phyloP scores from a whole-genome alignment of 1,139 yeast species.

The Geotrichum fermentans region DNA sequence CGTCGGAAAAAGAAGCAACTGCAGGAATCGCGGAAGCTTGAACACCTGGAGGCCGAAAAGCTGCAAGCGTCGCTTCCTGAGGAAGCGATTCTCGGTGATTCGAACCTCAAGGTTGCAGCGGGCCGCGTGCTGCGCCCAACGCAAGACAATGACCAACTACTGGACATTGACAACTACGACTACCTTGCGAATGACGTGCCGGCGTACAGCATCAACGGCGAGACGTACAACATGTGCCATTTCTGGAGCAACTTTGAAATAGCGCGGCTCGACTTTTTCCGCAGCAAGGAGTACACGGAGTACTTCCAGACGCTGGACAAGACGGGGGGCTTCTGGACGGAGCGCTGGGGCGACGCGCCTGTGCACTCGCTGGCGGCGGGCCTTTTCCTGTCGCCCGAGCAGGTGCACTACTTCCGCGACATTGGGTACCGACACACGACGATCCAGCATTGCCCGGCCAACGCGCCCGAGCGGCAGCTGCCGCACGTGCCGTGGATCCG shows the following conservation, averaged over 20 bases:
- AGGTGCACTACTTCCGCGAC: slow-evolving; percentile 84
- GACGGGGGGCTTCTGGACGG: slow-evolving; percentile 77
- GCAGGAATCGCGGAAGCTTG: slow-evolving; percentile 28
- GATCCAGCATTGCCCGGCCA: slow-evolving; percentile 77
- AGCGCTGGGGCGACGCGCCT: slow-evolving; percentile 96
- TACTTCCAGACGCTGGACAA: slow-evolving; percentile 64
- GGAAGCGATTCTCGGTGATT: slow-evolving; percentile 22
- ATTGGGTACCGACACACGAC: slow-evolving; percentile 81
- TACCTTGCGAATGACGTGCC: slow-evolving; percentile 25
- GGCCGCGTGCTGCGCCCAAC: slow-evolving; percentile 14
- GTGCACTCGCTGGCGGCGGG: slow-evolving; percentile 82
- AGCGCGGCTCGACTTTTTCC: slow-evolving; percentile 71
- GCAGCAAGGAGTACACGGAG: slow-evolving; percentile 54
- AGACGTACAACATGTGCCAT: slow-evolving; percentile 75
- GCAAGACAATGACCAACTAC: slow-evolving; percentile 15
- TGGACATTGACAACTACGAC: slow-evolving; percentile 20
- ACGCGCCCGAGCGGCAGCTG: slow-evolving; percentile 41
- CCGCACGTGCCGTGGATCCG: slow-evolving; percentile 35
- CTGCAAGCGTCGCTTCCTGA: slow-evolving; percentile 24
- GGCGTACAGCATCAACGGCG: slow-evolving; percentile 47
- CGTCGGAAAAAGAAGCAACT: slow-evolving; percentile 32
- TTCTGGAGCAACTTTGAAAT: slow-evolving; percentile 95
- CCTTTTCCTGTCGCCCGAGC: slow-evolving; percentile 57
- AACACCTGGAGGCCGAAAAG: slow-evolving; percentile 21
- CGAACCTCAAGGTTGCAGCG: slow-evolving; percentile 12